phyloP scores from a whole-genome alignment of 2,329 filamentous ascomycete genomes.

The Aspergillus sp. region DNA sequence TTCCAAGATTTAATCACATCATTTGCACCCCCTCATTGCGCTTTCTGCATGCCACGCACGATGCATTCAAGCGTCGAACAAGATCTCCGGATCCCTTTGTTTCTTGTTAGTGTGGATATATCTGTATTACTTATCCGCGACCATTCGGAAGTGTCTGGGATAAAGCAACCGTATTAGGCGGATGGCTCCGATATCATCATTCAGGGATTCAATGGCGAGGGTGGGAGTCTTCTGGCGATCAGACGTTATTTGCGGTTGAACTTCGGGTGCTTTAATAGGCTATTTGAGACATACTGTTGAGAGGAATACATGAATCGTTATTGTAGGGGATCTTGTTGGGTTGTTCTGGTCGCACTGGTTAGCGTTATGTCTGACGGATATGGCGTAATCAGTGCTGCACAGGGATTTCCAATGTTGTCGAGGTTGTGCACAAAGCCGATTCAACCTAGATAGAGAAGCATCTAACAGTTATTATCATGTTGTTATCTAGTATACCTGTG shows the following conservation, averaged over 20 bases:
- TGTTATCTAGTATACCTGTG: no score
- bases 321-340: not conserved
- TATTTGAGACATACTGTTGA: not conserved
- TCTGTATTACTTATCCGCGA: constrained; percentile 3
- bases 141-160: not conserved
- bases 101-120: not conserved
- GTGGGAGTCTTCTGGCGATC: not conserved
- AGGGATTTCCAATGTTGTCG: not conserved
- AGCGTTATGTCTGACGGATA: not conserved
- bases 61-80: not conserved
- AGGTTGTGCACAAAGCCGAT: no score
- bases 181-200: constrained; percentile 17
- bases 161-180: not conserved
- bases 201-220: constrained; percentile 15
- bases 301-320: not conserved
- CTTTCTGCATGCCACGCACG: constrained; percentile 11
- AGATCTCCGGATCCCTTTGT: not conserved
- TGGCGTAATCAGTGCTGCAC: not conserved
- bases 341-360: not conserved
- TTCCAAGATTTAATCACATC: constrained; percentile 22
- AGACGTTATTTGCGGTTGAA: not conserved
- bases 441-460: no score
- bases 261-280: not conserved
- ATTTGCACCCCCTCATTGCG: constrained; percentile 23
- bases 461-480: no score